Evolutionary conservation across 164 flowering plant genomes (phyloP).

Genomic region (Nymphaea colorata): DNA sequence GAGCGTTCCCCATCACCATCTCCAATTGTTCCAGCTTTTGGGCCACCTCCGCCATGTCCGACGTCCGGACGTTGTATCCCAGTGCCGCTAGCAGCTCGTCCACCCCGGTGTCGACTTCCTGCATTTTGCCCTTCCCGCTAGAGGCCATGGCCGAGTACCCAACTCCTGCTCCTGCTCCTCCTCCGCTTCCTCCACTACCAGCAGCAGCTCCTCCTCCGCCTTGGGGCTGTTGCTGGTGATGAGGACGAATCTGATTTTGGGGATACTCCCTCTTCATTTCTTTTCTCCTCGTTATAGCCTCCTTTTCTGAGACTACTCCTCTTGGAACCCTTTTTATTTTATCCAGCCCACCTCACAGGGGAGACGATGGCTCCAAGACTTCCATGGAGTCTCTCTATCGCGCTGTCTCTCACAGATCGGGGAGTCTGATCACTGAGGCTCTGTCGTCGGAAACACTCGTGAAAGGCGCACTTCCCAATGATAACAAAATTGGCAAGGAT

Average conservation of each 20-base stretch:
- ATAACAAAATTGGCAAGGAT: too few relatives aligned
- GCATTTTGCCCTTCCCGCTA: conserved; percentile 26
- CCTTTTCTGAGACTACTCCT: background rate
- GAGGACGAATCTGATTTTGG: background rate
- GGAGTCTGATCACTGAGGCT: background rate
- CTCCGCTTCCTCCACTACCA: too few relatives aligned
- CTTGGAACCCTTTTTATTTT: background rate
- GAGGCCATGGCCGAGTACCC: conserved; percentile 2
- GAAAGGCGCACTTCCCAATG: too few relatives aligned
- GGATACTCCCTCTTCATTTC: conserved; percentile 24
- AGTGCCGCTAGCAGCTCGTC: conserved; percentile 72
- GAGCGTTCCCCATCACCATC: conserved; percentile 43
- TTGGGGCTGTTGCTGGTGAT: background rate
- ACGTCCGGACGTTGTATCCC: conserved; percentile 67
- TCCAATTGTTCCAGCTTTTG: conserved; percentile 74
- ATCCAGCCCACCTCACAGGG: background rate
- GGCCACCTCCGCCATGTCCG: conserved; percentile 86
- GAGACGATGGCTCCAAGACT: background rate
- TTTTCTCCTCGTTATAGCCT: background rate
- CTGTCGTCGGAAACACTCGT: too few relatives aligned
- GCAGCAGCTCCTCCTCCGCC: background rate
- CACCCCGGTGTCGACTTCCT: conserved; percentile 23
- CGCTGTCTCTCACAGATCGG: background rate
- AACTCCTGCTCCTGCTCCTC: too few relatives aligned
- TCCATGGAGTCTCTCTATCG: background rate